Conservation (phyloP, 495 filamentous ascomycete genomes). For the Penicillium ucsense region DNA sequence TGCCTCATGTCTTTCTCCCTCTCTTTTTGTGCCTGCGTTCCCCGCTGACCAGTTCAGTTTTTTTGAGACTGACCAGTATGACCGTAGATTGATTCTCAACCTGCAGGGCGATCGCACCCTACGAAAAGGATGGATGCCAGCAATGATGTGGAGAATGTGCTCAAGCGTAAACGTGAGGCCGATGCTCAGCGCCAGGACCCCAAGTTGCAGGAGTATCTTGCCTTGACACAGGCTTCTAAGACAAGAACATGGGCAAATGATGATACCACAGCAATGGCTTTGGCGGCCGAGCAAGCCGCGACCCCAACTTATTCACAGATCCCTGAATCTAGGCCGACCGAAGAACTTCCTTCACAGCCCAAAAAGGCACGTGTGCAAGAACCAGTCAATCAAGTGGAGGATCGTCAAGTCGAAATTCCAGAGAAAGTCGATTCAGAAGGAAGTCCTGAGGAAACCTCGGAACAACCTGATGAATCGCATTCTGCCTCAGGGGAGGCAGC, state of each 20-base stretch:
- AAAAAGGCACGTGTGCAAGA: constrained; percentile 31
- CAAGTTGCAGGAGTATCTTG: constrained; percentile 79
- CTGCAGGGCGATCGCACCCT: constrained; percentile 25
- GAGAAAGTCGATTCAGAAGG: constrained; percentile 13
- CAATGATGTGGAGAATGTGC: constrained; percentile 19
- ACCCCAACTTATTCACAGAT: constrained; percentile 13
- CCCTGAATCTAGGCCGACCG: constrained; percentile 17
- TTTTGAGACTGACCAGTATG: constrained; percentile 37
- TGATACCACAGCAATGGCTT: constrained; percentile 35
- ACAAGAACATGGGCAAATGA: constrained; percentile 58
- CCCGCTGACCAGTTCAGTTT: constrained; percentile 39
- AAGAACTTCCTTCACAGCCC: constrained; percentile 34
- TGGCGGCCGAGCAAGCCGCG: constrained; percentile 14
- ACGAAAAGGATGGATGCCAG: constrained; percentile 22
- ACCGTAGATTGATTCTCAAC: constrained; percentile 31
- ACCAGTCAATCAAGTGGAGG: background rate
- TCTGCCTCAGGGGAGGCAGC: constrained; percentile 10
- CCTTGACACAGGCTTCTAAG: constrained; percentile 66
- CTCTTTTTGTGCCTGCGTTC: constrained; percentile 19
- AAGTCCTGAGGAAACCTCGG: constrained; percentile 7
- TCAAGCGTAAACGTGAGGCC: constrained; percentile 51
- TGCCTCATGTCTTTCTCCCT: constrained; percentile 1
- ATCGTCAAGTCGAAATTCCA: constrained; percentile 17
- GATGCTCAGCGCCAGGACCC: constrained; percentile 47
- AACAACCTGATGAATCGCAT: constrained; percentile 10